Evolutionary conservation across 2,329 filamentous ascomycete genomes (phyloP).

Genomic region (Pyrenophora graminea): DNA sequence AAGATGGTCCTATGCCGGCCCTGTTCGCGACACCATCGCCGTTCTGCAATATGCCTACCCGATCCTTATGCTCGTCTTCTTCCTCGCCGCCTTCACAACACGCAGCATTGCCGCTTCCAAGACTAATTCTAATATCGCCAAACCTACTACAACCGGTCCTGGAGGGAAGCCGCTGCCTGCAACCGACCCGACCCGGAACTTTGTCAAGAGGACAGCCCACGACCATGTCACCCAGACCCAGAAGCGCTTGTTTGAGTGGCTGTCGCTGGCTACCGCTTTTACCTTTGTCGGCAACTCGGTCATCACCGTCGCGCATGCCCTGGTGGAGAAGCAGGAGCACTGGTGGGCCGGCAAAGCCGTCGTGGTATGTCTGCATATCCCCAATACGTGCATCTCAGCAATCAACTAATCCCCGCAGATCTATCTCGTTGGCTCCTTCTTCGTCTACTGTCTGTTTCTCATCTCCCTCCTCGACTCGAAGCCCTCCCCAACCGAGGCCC

Average conservation of each 20-base stretch:
- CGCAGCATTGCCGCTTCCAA: slow-evolving; percentile 62
- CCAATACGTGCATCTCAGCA: neutral
- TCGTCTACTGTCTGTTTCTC: slow-evolving; percentile 83
- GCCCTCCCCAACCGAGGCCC: slow-evolving; percentile 77
- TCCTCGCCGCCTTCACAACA: slow-evolving; percentile 64
- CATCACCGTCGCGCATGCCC: slow-evolving; percentile 74
- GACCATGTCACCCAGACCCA: slow-evolving; percentile 67
- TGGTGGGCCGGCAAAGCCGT: slow-evolving; percentile 85
- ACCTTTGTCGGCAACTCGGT: slow-evolving; percentile 77
- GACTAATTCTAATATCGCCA: slow-evolving; percentile 50
- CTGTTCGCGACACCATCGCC: slow-evolving; percentile 22
- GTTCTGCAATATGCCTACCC: slow-evolving; percentile 64
- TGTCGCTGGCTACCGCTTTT: slow-evolving; percentile 70
- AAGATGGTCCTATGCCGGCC: slow-evolving; percentile 25
- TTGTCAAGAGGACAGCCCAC: slow-evolving; percentile 52
- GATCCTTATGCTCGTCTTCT: slow-evolving; percentile 66
- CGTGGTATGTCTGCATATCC: slow-evolving; percentile 61
- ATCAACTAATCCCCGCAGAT: slow-evolving; percentile 60
- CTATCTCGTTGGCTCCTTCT: slow-evolving; percentile 81
- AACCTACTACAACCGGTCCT: slow-evolving; percentile 68
- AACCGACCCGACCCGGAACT: slow-evolving; percentile 52
- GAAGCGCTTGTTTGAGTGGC: slow-evolving; percentile 75
- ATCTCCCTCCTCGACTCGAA: slow-evolving; percentile 85
- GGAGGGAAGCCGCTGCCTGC: slow-evolving; percentile 86
- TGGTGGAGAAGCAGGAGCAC: slow-evolving; percentile 65